phyloP scores from a whole-genome alignment of 176 grass and related monocot species.

The Cymbopogon citratus region DNA sequence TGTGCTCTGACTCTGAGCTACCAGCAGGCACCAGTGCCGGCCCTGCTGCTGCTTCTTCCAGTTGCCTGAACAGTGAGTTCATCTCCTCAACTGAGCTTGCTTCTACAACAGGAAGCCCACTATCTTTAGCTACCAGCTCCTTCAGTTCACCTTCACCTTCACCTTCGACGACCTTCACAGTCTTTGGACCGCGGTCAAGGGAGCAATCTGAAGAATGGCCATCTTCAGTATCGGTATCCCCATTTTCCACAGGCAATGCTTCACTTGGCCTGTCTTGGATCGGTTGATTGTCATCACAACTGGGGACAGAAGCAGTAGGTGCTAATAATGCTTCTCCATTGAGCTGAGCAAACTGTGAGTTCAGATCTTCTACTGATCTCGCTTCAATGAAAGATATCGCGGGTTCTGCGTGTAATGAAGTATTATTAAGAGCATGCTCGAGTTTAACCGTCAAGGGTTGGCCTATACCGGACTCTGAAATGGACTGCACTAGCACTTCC shows the following conservation, averaged over 20 bases:
- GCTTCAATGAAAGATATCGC: not conserved
- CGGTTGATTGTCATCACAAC: not conserved
- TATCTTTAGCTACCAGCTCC: not conserved
- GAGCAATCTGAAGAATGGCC: not conserved
- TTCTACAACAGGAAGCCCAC: conserved; percentile 22
- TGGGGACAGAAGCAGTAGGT: not conserved
- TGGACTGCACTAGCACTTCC: conserved; percentile 32
- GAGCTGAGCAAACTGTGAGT: conserved; percentile 4
- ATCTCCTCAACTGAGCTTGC: conserved; percentile 12
- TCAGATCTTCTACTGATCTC: conserved; percentile 24
- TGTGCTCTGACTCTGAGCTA: not conserved
- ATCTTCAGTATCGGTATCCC: not conserved
- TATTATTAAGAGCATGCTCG: not conserved
- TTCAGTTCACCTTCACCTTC: not conserved
- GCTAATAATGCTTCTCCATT: not conserved
- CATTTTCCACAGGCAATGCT: not conserved
- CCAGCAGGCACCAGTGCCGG: not conserved
- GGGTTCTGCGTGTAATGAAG: not conserved
- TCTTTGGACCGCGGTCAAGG: not conserved
- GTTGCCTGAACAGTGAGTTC: conserved; percentile 9
- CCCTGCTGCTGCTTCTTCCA: not conserved
- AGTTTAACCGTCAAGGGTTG: conserved; percentile 19
- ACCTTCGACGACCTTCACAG: not conserved
- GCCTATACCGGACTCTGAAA: conserved; percentile 25
- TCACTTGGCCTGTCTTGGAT: not conserved